Evolutionary conservation across 495 filamentous ascomycete species (phyloP).

Genomic region (Aspergillus funiculosus): DNA sequence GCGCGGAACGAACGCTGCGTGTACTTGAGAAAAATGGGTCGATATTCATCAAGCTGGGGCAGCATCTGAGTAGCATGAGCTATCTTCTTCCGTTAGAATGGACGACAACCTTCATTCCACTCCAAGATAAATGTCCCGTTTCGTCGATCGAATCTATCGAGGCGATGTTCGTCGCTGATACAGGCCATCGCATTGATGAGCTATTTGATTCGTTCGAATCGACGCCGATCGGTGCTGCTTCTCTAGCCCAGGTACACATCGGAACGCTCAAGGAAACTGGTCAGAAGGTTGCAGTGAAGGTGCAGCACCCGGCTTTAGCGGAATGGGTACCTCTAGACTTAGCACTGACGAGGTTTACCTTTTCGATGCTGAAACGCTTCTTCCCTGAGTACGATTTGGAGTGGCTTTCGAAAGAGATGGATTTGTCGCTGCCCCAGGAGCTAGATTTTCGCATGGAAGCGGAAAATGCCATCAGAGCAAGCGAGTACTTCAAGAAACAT

Average conservation of each 20-base stretch:
- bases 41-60: conserved; percentile 96
- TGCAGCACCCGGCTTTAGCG: conserved; percentile 86
- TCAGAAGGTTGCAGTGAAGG: conserved; percentile 92
- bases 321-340: conserved; percentile 92
- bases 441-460: conserved; percentile 86
- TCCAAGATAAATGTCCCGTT: conserved; percentile 93
- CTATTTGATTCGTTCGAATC: conserved; percentile 79
- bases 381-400: conserved; percentile 97
- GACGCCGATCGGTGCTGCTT: conserved; percentile 83
- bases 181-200: conserved; percentile 69
- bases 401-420: conserved; percentile 93
- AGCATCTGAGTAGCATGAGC: conserved; percentile 94
- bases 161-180: conserved; percentile 79
- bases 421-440: conserved; percentile 81
- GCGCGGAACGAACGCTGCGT: conserved; percentile 76
- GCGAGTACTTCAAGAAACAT: conserved; percentile 69
- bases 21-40: conserved; percentile 93
- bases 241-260: conserved; percentile 88
- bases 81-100: conserved; percentile 92
- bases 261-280: conserved; percentile 81
- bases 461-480: conserved; percentile 71
- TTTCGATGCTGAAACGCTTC: conserved; percentile 80
- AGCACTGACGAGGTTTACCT: conserved; percentile 79
- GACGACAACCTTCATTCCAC: conserved; percentile 91
- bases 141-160: conserved; percentile 86